These are phyloP conservation scores for Ogataea chonburiensis DNA, from an alignment of 805 yeast species.

Conservation along the genomic window DNA sequence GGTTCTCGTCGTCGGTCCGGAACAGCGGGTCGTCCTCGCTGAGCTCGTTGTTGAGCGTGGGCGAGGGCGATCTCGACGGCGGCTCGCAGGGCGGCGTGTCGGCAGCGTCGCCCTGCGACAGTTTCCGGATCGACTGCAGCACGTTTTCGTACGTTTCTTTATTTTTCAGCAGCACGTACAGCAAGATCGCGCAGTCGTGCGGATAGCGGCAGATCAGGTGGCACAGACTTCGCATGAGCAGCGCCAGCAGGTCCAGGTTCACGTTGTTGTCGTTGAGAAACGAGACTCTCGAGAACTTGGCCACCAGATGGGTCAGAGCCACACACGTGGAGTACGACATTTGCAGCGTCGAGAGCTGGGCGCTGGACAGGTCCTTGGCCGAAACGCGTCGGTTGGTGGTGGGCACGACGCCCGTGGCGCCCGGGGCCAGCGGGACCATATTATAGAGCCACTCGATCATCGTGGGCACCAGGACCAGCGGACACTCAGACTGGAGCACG, in stretches of 20 bases:
- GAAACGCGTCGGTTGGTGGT: conserved; percentile 20
- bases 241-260: conserved; percentile 57
- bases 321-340: conserved; percentile 52
- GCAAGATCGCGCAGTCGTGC: conserved; percentile 50
- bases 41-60: conserved; percentile 5
- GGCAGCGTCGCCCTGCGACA: conserved; percentile 26
- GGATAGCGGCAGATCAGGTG: conserved; percentile 52
- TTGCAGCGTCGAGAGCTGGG: conserved; percentile 31
- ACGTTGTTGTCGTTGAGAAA: conserved; percentile 40
- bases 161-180: conserved; percentile 48
- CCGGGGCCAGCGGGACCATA: conserved; percentile 43
- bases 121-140: conserved; percentile 34
- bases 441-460: conserved; percentile 62
- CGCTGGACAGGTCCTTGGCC: conserved; percentile 7
- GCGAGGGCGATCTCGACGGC: conserved; percentile 12
- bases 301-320: conserved; percentile 43
- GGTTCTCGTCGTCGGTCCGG: conserved; percentile 22
- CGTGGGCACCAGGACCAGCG: conserved; percentile 42
- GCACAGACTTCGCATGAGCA: conserved; percentile 55
- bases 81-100: conserved; percentile 8
- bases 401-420: conserved; percentile 13
- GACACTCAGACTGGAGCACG: conserved; percentile 38
- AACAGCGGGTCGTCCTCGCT: conserved; percentile 10
- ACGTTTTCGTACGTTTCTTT: conserved; percentile 39
- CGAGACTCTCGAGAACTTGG: conserved; percentile 36